A percentile compares a stretch with the other conserved stretches of the same genome.
Evolutionary conservation across 495 filamentous ascomycete species (phyloP).

Genomic region (Podospora sp.): DNA sequence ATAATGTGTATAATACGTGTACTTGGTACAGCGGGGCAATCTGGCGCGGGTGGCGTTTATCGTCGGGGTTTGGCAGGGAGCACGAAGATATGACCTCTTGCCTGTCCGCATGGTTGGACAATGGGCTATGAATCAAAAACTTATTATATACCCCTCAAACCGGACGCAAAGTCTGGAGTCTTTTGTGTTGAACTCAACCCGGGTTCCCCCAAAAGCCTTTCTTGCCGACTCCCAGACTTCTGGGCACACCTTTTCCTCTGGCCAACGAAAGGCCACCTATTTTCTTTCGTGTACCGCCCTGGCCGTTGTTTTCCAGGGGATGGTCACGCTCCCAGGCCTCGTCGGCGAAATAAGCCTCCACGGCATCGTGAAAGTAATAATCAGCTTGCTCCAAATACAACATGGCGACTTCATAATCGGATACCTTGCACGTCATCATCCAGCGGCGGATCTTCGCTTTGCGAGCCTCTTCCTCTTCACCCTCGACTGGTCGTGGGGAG

Average conservation of each 20-base stretch:
- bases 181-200: neutral
- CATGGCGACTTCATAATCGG: slow-evolving; percentile 73
- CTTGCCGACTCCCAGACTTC: neutral
- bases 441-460: slow-evolving; percentile 68
- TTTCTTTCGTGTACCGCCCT: neutral
- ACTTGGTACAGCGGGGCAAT: slow-evolving; percentile 10
- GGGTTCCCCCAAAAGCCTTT: neutral
- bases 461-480: slow-evolving; percentile 66
- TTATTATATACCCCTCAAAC: neutral
- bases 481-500: slow-evolving; percentile 65
- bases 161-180: neutral
- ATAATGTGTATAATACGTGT: slow-evolving; percentile 15
- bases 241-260: neutral
- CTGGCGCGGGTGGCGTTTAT: neutral
- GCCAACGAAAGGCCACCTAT: neutral
- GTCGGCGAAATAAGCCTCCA: slow-evolving; percentile 63
- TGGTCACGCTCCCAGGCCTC: slow-evolving; percentile 72
- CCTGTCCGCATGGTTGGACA: neutral
- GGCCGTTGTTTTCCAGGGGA: slow-evolving; percentile 49
- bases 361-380: slow-evolving; percentile 65
- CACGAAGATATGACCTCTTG: neutral
- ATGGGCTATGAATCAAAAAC: neutral
- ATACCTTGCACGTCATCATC: slow-evolving; percentile 71
- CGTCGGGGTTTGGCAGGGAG: neutral
- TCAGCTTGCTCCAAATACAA: slow-evolving; percentile 67